These are phyloP conservation scores for Fraxinus floribunda DNA, from an alignment of 305 asterid genomes.

Conservation along the genomic window DNA sequence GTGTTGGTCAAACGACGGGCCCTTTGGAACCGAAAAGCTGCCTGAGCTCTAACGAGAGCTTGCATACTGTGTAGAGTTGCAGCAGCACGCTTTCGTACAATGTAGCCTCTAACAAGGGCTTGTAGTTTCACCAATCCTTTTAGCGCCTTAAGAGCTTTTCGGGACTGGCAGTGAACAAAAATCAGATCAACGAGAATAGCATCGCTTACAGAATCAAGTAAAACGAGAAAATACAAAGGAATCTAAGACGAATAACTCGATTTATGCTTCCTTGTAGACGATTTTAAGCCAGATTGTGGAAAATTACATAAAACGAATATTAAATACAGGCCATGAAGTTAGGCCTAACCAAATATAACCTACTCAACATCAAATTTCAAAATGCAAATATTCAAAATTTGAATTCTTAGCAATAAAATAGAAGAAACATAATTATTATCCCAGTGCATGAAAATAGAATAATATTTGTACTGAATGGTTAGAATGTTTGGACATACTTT, in stretches of 20 bases:
- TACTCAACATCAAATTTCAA: too few species aligned
- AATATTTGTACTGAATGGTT: neutral
- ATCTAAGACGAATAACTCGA: too few species aligned
- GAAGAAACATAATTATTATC: neutral
- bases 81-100: conserved; percentile 80
- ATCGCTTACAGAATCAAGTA: neutral
- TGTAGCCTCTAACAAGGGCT: conserved; percentile 83
- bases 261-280: too few species aligned
- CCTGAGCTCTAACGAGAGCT: conserved; percentile 86
- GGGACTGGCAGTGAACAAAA: conserved; percentile 47
- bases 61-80: conserved; percentile 91
- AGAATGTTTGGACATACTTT: neutral
- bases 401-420: neutral
- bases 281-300: too few species aligned
- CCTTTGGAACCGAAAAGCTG: conserved; percentile 61
- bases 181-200: neutral
- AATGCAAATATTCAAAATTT: neutral
- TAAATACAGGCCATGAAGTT: neutral
- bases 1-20: conserved; percentile 48
- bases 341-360: neutral
- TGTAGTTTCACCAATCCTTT: conserved; percentile 87
- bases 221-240: neutral
- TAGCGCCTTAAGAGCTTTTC: conserved; percentile 77
- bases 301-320: neutral
- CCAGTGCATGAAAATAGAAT: neutral